Conservation (phyloP, 306 rosid genomes). For the Betula pendula region DNA sequence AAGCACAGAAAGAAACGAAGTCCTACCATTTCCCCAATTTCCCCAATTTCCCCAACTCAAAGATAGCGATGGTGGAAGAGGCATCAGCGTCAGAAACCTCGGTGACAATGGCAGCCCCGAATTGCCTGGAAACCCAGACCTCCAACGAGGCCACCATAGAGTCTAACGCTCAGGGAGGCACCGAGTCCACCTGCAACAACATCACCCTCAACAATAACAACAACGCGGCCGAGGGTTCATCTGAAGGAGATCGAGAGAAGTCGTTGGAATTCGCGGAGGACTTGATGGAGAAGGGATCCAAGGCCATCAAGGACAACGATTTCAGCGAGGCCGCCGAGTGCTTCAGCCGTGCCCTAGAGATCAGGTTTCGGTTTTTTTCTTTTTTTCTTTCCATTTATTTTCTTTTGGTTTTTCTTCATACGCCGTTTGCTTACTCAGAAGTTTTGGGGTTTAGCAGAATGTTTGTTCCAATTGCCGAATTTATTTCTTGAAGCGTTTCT, state of each 20-base stretch:
- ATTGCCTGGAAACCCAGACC: slow-evolving; percentile 31
- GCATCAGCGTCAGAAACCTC: slow-evolving; percentile 54
- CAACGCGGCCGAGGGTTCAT: slow-evolving; percentile 33
- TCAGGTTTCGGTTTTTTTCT: slow-evolving; percentile 55
- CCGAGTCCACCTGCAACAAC: slow-evolving; percentile 51
- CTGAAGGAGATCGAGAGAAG: slow-evolving; percentile 45
- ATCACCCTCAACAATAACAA: background rate
- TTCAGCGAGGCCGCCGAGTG: slow-evolving; percentile 72
- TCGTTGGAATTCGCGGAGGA: slow-evolving; percentile 59
- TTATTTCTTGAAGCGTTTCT: background rate
- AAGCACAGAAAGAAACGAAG: slow-evolving; percentile 36
- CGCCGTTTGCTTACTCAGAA: background rate
- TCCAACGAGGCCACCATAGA: slow-evolving; percentile 46
- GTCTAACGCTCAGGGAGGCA: slow-evolving; percentile 34
- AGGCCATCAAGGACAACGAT: slow-evolving; percentile 71
- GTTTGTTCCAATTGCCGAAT: background rate
- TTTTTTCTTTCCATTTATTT: too few relatives aligned
- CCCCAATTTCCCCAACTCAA: background rate
- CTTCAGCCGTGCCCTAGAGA: slow-evolving; percentile 93
- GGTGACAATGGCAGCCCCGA: slow-evolving; percentile 31
- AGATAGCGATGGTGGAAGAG: slow-evolving; percentile 58
- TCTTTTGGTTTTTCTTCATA: background rate
- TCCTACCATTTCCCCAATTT: too few relatives aligned
- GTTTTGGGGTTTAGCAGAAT: background rate
- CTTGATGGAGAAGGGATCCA: slow-evolving; percentile 64